These are phyloP conservation scores for Thermothielavioides terrestris DNA, from an alignment of 495 filamentous ascomycete species.

Conservation along the genomic window DNA sequence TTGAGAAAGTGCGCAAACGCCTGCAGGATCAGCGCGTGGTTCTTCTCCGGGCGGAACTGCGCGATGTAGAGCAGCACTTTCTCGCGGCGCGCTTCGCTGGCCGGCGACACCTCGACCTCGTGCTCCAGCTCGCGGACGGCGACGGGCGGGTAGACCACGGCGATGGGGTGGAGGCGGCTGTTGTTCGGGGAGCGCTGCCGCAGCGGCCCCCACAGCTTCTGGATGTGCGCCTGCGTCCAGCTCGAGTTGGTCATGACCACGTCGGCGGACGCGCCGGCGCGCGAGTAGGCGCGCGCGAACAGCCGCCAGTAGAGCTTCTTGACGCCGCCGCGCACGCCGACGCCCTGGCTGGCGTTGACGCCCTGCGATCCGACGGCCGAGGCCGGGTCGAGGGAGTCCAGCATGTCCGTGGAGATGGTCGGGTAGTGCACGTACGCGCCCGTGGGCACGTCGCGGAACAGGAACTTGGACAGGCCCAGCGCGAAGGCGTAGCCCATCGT, in stretches of 20 bases:
- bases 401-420: slow-evolving; percentile 98
- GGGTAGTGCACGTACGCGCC: slow-evolving; percentile 96
- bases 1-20: slow-evolving; percentile 67
- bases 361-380: slow-evolving; percentile 54
- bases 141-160: slow-evolving; percentile 83
- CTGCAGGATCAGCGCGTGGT: slow-evolving; percentile 74
- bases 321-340: slow-evolving; percentile 51
- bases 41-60: slow-evolving; percentile 96
- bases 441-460: slow-evolving; percentile 76
- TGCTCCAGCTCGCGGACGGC: slow-evolving; percentile 74
- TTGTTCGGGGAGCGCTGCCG: too few species aligned
- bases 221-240: slow-evolving; percentile 86
- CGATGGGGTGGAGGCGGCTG: slow-evolving; percentile 41
- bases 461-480: slow-evolving; percentile 67
- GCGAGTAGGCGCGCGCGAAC: slow-evolving; percentile 74
- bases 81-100: slow-evolving; percentile 57
- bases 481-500: slow-evolving; percentile 98
- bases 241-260: slow-evolving; percentile 93
- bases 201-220: slow-evolving; percentile 63
- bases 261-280: slow-evolving; percentile 73
- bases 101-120: slow-evolving; percentile 56
- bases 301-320: slow-evolving; percentile 80
- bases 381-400: slow-evolving; percentile 63
- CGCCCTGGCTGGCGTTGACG: slow-evolving; percentile 72
- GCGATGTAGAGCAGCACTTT: slow-evolving; percentile 81